Evolutionary conservation across 805 yeast genomes (phyloP).

Genomic region (Candida manassasensis): DNA sequence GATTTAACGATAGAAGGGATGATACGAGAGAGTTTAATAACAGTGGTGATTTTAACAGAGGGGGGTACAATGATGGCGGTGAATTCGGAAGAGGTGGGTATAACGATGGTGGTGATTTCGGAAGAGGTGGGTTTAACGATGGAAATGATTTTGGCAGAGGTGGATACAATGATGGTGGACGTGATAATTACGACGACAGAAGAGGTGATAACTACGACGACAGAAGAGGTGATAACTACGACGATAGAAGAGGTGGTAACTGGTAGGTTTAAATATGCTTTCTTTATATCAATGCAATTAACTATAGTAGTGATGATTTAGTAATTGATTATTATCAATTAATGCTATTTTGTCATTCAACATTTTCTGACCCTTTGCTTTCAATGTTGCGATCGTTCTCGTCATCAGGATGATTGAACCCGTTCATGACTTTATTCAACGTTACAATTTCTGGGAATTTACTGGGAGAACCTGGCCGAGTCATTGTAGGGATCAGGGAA

Average conservation of each 20-base stretch:
- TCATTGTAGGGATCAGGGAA: constrained; percentile 8
- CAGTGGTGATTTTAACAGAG: constrained; percentile 3
- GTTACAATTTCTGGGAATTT: constrained; percentile 7
- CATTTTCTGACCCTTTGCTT: constrained; percentile 23
- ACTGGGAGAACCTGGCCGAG: background rate
- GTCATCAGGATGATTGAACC: constrained; percentile 9
- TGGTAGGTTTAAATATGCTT: no score
- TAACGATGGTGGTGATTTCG: constrained; percentile 2
- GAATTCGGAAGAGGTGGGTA: constrained; percentile 5
- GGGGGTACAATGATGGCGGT: constrained; percentile 5
- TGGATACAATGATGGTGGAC: constrained; percentile 4
- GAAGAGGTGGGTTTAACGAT: constrained; percentile 6
- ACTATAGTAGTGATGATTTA: no score
- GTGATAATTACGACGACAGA: no score
- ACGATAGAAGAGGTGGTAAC: constrained; percentile 6
- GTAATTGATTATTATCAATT: no score
- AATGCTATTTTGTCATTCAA: constrained; percentile 16
- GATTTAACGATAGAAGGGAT: constrained; percentile 4
- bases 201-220: no score
- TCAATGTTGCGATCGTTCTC: constrained; percentile 13
- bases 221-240: constrained; percentile 15
- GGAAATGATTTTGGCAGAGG: constrained; percentile 4
- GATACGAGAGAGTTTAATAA: constrained; percentile 7
- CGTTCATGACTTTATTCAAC: constrained; percentile 17
- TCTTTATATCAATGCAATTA: no score